Percentiles rank a stretch among this genome's conserved stretches.
These are phyloP conservation scores for Macrolepiota albuminosa DNA, from an alignment of 768 basidiomycete genomes.

Conservation along the genomic window DNA sequence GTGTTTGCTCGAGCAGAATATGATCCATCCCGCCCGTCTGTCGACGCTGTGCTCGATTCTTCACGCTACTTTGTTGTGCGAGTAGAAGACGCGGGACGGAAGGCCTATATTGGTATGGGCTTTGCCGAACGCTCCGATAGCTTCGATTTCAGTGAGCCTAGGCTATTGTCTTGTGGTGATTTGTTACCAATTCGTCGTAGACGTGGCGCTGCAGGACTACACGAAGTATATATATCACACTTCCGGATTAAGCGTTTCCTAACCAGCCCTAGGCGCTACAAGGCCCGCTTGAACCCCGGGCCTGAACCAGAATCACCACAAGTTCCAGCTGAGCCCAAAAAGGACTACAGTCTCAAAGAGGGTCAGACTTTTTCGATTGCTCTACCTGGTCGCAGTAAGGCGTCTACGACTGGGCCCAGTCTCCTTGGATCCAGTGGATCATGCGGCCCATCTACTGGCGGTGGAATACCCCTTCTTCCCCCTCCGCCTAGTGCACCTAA, in stretches of 20 bases:
- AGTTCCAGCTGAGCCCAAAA: slow-evolving; percentile 75
- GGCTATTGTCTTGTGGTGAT: slow-evolving; percentile 3
- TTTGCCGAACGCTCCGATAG: slow-evolving; percentile 86
- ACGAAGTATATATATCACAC: slow-evolving; percentile 50
- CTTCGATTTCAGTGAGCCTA: slow-evolving; percentile 82
- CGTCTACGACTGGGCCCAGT: slow-evolving; percentile 26
- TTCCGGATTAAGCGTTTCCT: slow-evolving; percentile 1
- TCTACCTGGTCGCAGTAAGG: slow-evolving; percentile 73
- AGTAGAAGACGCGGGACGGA: slow-evolving; percentile 82
- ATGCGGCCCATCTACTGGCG: slow-evolving; percentile 24
- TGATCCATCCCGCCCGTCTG: slow-evolving; percentile 69
- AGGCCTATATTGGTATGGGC: slow-evolving; percentile 93
- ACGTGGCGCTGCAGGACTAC: slow-evolving; percentile 84
- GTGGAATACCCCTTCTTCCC: slow-evolving; percentile 66
- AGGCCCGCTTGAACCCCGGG: slow-evolving; percentile 55
- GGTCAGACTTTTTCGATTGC: slow-evolving; percentile 92
- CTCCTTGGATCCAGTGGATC: slow-evolving; percentile 32
- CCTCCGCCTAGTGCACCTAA: slow-evolving; percentile 73
- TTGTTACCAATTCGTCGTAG: slow-evolving; percentile 29
- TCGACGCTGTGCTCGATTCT: slow-evolving; percentile 95
- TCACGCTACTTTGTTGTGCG: slow-evolving; percentile 93
- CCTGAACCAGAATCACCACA: slow-evolving; percentile 55
- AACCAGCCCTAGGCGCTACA: slow-evolving; percentile 45
- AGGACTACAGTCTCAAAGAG: slow-evolving; percentile 91
- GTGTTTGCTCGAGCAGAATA: slow-evolving; percentile 89